Evolutionary conservation across 2,329 filamentous ascomycete genomes (phyloP).

Genomic region (Fonsecaea pugnacius): DNA sequence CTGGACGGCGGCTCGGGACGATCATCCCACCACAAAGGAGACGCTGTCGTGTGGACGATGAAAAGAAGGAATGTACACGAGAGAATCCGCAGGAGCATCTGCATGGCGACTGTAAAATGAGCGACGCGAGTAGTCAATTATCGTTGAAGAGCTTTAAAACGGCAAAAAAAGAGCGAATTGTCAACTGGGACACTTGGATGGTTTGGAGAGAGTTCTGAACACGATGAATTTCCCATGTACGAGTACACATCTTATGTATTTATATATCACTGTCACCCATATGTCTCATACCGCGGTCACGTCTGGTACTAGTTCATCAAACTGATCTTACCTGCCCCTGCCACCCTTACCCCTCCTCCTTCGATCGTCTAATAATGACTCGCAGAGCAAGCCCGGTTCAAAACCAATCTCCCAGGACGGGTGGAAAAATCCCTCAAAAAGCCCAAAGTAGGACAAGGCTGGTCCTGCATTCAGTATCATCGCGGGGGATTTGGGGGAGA

Average conservation of each 20-base stretch:
- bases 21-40: constrained; percentile 15
- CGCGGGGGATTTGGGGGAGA: background rate
- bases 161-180: background rate
- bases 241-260: background rate
- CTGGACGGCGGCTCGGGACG: background rate
- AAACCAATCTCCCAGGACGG: background rate
- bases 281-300: background rate
- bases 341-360: background rate
- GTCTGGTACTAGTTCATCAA: background rate
- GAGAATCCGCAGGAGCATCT: constrained; percentile 1
- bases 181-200: background rate
- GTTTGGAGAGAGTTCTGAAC: background rate
- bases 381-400: background rate
- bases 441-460: background rate
- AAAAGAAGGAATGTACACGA: constrained; percentile 6
- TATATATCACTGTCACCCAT: background rate
- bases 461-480: background rate
- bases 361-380: constrained; percentile 3
- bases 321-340: background rate
- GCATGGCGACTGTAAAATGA: background rate
- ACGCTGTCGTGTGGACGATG: background rate
- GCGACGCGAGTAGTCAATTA: background rate
- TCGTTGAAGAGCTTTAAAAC: background rate
- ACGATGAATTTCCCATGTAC: background rate
- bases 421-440: background rate